Evolutionary conservation across 805 yeast genomes (phyloP), one percentile per base, ranked within the genome.

Genomic region (Debaryomyces maramus): DNA sequence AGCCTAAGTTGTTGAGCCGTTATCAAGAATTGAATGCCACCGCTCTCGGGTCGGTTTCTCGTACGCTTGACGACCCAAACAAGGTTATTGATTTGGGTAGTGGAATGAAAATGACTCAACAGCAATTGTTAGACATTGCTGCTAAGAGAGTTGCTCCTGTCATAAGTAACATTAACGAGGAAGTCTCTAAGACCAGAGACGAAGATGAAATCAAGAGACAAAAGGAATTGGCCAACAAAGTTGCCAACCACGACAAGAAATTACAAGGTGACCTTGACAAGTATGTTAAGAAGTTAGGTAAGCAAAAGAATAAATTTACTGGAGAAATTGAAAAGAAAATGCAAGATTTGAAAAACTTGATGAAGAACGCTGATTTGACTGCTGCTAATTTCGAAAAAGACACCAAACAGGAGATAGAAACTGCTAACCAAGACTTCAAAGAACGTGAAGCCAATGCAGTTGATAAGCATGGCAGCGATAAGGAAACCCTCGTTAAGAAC

Each of bases 91-190:
- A 75, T 48, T 61, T 78, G 45, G 83, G 83, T 40, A 70, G 75
- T 32, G 82, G 82, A 14, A 65, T 77, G 55, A 64, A 55, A 34
- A 64, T 78, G 65, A 72, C 82, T 33, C 80, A 78, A 48, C 72
- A 71, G 39, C 80, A 77, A 55, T 70, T 78, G 45, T 64, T 75
- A 48, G 82, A 68, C 36, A 72, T 78, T 52, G 83, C 83, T 16
- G 73, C 75, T 28, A 65, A 64, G 46, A 67, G 82, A 47, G 79
- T 78, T 27, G 75, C 77, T 23, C 83, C 83, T 4, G 72, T 77
- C 27, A 61, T 78, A 52, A 66, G 71, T 32, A 65, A 59, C 46
- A 77, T 78, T 53, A 74, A 77, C 51, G 73, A 69, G 20, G 72
- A 73, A 44, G 83, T 77, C 34, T 60, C 56, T 34, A 64, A 67